Evolutionary conservation across 257 asterid genomes (phyloP), one percentile per base, ranked within the genome.

Genomic region (Echites panduratus): DNA sequence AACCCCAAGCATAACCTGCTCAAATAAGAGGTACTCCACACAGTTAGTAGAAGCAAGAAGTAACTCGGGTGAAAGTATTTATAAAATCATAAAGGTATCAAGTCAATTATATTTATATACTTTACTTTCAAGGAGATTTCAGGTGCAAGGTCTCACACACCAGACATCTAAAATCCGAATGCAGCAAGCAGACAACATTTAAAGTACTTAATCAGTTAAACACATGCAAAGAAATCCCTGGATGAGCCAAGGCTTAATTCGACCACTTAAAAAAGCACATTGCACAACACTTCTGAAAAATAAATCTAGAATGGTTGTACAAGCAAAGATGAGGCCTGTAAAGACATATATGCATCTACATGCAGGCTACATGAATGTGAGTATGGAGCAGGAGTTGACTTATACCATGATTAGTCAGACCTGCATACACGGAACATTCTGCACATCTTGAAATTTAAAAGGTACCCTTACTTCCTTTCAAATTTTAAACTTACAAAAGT

Each of bases 1-100:
- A 70, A 92, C 98, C 58, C 98, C 98, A 75, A 92, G 79, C 95
- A 92, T 92, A 66, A 92, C 96, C 98, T 92, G 87, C 62, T 26
- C 57, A 53, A n/a, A 69, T 27, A 49, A 49, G 26, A 12, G 48
- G 73, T 20, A 19, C 63, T 26, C n/a, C 73, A 45, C 22, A 45
- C 22, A 45, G 26, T 64, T 20, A 64, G 69, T 35, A 49, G 38
- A 26, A 19, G 45, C 49, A 38, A 64, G 16, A 38, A 38, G 13
- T 3, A 17, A 17, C 47, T n/a, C 0, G 17, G 14, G 19, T 32
- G 68, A 62, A 61, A 14, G 22, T 27, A 13, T 43, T 61, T 6
- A 61, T 61, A 29, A 61, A 62, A 62, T 24, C 13, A 62, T 19
- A 61, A 61, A 61, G 45, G 26, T 14, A 32, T 1, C 45, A 32